A percentile compares a stretch with the other conserved stretches of the same genome.
Evolutionary conservation across 2,329 filamentous ascomycete species (phyloP).

Genomic region (Fusarium pseudonygamai): DNA sequence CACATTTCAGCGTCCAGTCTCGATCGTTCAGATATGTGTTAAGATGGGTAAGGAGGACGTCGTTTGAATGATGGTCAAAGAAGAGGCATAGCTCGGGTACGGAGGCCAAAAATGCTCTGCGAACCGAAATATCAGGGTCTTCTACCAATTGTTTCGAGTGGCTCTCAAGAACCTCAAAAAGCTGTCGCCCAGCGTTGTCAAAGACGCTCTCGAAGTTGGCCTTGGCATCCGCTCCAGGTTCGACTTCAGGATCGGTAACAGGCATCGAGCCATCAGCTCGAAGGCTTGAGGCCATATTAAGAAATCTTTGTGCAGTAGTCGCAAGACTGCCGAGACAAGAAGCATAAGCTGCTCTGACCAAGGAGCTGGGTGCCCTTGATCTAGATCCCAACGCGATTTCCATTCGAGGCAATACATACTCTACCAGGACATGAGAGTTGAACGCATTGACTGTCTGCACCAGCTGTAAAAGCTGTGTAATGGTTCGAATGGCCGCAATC

Average conservation of each 20-base stretch:
- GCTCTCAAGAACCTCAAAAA: slow-evolving; percentile 83
- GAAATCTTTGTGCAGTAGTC: slow-evolving; percentile 82
- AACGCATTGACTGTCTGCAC: slow-evolving; percentile 87
- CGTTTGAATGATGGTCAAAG: slow-evolving; percentile 91
- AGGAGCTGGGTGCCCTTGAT: slow-evolving; percentile 62
- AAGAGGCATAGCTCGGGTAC: slow-evolving; percentile 94
- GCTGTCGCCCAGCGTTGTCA: slow-evolving; percentile 84
- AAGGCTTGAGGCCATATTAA: slow-evolving; percentile 91
- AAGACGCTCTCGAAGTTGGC: slow-evolving; percentile 84
- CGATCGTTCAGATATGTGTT: slow-evolving; percentile 97
- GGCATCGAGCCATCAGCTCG: slow-evolving; percentile 84
- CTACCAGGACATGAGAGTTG: slow-evolving; percentile 74
- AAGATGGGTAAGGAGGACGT: slow-evolving; percentile 94
- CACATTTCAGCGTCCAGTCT: slow-evolving; percentile 96
- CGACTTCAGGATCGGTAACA: slow-evolving; percentile 79
- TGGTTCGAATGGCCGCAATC: slow-evolving; percentile 82
- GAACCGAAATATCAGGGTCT: slow-evolving; percentile 84
- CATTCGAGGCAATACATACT: slow-evolving; percentile 73
- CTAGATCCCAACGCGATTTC: slow-evolving; percentile 61
- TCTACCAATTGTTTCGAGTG: slow-evolving; percentile 92
- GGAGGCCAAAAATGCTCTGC: slow-evolving; percentile 89
- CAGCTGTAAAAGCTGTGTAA: slow-evolving; percentile 88
- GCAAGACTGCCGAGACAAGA: slow-evolving; percentile 91
- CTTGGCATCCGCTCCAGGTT: slow-evolving; percentile 73
- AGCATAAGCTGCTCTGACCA: slow-evolving; percentile 91